Percentiles rank a stretch among this genome's conserved stretches.
phyloP scores from a whole-genome alignment of 2,329 filamentous ascomycete genomes.

The Amauroascus verrucosus region DNA sequence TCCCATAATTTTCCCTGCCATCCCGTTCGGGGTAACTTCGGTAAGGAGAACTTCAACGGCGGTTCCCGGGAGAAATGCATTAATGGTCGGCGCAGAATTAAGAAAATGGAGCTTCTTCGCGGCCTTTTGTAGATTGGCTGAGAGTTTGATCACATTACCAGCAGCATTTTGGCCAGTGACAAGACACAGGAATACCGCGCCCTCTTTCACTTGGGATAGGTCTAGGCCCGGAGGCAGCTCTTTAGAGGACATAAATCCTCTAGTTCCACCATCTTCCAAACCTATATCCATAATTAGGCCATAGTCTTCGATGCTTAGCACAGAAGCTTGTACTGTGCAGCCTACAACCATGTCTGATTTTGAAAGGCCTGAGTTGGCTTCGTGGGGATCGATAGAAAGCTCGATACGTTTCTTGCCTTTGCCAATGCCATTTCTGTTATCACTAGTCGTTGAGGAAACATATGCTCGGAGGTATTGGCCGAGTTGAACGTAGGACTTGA shows the following conservation, averaged over 20 bases:
- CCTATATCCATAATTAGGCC: slow-evolving; percentile 89
- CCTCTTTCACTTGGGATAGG: slow-evolving; percentile 63
- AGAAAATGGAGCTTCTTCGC: slow-evolving; percentile 56
- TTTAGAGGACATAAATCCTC: slow-evolving; percentile 73
- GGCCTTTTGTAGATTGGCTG: slow-evolving; percentile 59
- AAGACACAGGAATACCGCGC: slow-evolving; percentile 73
- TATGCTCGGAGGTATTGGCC: slow-evolving; percentile 83
- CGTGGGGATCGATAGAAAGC: slow-evolving; percentile 68
- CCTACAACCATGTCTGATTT: slow-evolving; percentile 65
- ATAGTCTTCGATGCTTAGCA: slow-evolving; percentile 89
- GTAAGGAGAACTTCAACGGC: slow-evolving; percentile 74
- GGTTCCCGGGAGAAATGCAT: slow-evolving; percentile 85
- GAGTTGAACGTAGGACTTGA: slow-evolving; percentile 63
- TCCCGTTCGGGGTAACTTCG: slow-evolving; percentile 61
- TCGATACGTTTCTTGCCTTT: slow-evolving; percentile 71
- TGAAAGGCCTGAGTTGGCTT: slow-evolving; percentile 65
- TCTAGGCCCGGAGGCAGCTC: slow-evolving; percentile 61
- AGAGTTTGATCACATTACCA: slow-evolving; percentile 78
- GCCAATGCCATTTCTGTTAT: slow-evolving; percentile 33
- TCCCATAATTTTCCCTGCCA: slow-evolving; percentile 84
- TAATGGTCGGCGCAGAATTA: slow-evolving; percentile 71
- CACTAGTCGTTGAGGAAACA: slow-evolving; percentile 65
- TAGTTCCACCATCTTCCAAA: slow-evolving; percentile 53
- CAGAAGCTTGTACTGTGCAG: slow-evolving; percentile 72
- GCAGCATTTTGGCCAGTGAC: slow-evolving; percentile 64